Conservation (phyloP, 768 basidiomycete genomes). For the Naganishia friedmannii region DNA sequence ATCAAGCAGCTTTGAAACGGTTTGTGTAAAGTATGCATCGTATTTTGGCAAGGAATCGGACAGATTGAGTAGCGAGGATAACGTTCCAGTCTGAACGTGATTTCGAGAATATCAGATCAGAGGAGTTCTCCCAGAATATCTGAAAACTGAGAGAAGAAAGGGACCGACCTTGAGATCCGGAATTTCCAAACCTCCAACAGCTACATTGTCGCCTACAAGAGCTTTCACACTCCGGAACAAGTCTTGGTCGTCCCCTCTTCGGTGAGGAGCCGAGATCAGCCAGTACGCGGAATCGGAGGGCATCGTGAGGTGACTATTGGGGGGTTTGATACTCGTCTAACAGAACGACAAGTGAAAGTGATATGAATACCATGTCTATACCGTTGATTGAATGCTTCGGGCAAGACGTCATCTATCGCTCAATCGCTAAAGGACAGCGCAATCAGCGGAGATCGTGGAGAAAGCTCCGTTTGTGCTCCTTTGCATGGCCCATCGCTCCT, state of each 20-base stretch:
- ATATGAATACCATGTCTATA: not conserved
- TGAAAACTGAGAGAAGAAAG: not conserved
- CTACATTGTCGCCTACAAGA: slow-evolving; percentile 56
- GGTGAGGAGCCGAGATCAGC: slow-evolving; percentile 75
- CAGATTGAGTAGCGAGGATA: slow-evolving; percentile 79
- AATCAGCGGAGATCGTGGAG: not conserved
- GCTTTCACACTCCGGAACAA: slow-evolving; percentile 65
- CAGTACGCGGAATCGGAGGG: slow-evolving; percentile 95
- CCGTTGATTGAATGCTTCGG: not conserved
- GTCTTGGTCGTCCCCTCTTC: slow-evolving; percentile 78
- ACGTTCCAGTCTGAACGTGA: slow-evolving; percentile 75
- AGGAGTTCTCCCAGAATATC: not conserved
- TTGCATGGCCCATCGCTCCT: no score
- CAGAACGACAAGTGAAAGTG: not conserved
- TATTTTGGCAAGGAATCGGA: slow-evolving; percentile 92
- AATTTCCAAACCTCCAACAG: slow-evolving; percentile 66
- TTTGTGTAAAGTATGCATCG: slow-evolving; percentile 78
- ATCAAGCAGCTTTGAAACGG: slow-evolving; percentile 89
- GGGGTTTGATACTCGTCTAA: not conserved
- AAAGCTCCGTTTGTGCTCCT: no score
- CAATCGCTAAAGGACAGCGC: no score
- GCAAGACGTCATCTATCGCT: not conserved
- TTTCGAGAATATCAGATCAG: not conserved
- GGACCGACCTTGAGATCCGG: slow-evolving; percentile 81
- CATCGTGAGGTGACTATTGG: slow-evolving; percentile 56